These are phyloP conservation scores for Alectoria sarmentosa DNA, from an alignment of 495 filamentous ascomycete genomes.

Conservation along the genomic window DNA sequence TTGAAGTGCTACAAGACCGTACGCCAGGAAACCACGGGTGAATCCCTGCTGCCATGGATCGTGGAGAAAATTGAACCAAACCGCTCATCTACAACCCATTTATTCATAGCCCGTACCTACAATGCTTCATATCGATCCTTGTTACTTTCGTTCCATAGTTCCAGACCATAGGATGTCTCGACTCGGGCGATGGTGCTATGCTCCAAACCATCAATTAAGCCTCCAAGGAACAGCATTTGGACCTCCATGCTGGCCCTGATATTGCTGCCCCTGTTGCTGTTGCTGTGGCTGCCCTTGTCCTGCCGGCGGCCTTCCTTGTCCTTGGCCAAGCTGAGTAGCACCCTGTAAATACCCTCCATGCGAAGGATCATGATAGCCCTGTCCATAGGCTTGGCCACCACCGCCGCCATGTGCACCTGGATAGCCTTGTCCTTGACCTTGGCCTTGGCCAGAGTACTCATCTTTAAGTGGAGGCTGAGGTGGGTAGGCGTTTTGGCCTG, in stretches of 20 bases:
- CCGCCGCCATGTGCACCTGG: conserved; percentile 7
- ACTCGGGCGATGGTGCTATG: no score
- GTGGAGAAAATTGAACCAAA: no score
- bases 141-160: no score
- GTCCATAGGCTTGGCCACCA: conserved; percentile 21
- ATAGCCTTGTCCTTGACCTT: conserved; percentile 7
- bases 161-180: no score
- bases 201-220: neutral
- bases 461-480: conserved; percentile 11
- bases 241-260: neutral
- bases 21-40: no score
- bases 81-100: no score
- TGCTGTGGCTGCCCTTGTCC: conserved; percentile 3
- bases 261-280: neutral
- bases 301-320: neutral
- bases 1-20: no score
- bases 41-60: no score
- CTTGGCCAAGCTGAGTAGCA: neutral
- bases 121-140: no score
- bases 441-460: neutral
- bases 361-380: conserved; percentile 9
- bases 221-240: neutral
- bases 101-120: no score
- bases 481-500: conserved; percentile 17
- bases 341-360: conserved; percentile 1